Evolutionary conservation across 805 yeast species (phyloP), one percentile per base, ranked within the genome.

Genomic region (Saturnispora saitoi): DNA sequence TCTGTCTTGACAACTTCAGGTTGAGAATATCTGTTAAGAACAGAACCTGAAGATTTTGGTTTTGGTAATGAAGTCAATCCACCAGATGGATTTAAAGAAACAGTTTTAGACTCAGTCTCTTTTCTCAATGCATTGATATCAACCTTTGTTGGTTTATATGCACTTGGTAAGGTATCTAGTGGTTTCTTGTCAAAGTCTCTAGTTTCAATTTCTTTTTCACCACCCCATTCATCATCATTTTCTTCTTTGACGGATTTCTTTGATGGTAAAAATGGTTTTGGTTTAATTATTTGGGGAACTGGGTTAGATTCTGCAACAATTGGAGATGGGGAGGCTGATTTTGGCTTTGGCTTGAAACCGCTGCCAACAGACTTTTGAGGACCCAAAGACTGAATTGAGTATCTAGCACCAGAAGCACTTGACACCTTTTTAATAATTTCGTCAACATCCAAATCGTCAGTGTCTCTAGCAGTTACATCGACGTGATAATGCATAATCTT

Each of bases 361-460:
- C 63, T 55, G n/a, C 56, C 52, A n/a, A 41, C 44, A 2, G 56
- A 43, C 15, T 55, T 49, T 14, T 50, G 49, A 19, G 52, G 54
- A 7, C 61, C 39, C 42, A 66, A 49, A 32, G 60, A 52, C 59
- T 80, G 86, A 48, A 78, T 77, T 4, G 93, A 82, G 69, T 93
- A 93, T 61, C 95, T 81, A 15, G 99, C 96, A 58, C 99, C 99
- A 2, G 98, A 86, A 31, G 98, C 96, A 56, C 87, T 84, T 54
- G 86, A 81, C 43, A 93, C 81, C 54, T 87, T 81, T 40, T 78
- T 73, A 56, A 88, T 65, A 50, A 93, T 76, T 51, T 85, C 95
- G 24, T 74, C 74, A 40, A 85, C 84, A 57, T 87, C 86, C 63
- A 95, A 74, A 65, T 93, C 99, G 60, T 89, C 96, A 39, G 77